phyloP scores from a whole-genome alignment of 768 basidiomycete species.

The Tephrocybe sp. region DNA sequence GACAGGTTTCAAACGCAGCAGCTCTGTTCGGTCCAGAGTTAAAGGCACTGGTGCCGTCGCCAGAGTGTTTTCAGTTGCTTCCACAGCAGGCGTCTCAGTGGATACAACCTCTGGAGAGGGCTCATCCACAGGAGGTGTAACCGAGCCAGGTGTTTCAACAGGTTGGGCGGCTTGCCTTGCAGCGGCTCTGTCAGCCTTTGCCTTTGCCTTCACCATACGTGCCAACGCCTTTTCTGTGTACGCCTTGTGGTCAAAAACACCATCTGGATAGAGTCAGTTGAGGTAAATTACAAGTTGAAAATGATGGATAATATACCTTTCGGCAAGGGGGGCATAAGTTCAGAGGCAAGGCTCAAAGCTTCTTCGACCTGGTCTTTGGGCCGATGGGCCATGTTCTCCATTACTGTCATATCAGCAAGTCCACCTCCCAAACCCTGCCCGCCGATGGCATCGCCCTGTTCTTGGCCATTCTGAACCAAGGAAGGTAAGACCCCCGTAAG shows the following conservation, averaged over 20 bases:
- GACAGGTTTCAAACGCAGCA: constrained; percentile 70
- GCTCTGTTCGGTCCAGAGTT: constrained; percentile 61
- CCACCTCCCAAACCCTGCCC: constrained; percentile 86
- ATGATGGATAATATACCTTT: constrained; percentile 55
- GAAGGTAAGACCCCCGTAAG: constrained; percentile 91
- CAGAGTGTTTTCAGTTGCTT: constrained; percentile 34
- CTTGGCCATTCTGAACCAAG: constrained; percentile 44
- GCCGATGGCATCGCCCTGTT: constrained; percentile 56
- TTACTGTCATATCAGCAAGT: constrained; percentile 93
- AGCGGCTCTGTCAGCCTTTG: constrained; percentile 76
- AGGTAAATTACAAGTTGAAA: neutral
- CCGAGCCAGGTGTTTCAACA: constrained; percentile 19
- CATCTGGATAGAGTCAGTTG: constrained; percentile 52
- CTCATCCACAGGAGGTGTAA: constrained; percentile 21
- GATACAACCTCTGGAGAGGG: constrained; percentile 23
- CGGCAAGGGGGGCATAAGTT: constrained; percentile 89
- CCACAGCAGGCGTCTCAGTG: constrained; percentile 36
- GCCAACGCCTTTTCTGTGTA: constrained; percentile 86
- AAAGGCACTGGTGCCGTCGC: constrained; percentile 33
- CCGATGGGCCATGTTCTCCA: constrained; percentile 94
- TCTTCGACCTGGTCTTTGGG: constrained; percentile 98
- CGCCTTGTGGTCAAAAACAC: constrained; percentile 88
- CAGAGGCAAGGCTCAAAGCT: constrained; percentile 82
- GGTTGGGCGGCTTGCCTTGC: constrained; percentile 52
- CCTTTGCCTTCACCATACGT: constrained; percentile 76